Conservation (phyloP, 2,329 filamentous ascomycete genomes). For the Neonectria neomacrospora region DNA sequence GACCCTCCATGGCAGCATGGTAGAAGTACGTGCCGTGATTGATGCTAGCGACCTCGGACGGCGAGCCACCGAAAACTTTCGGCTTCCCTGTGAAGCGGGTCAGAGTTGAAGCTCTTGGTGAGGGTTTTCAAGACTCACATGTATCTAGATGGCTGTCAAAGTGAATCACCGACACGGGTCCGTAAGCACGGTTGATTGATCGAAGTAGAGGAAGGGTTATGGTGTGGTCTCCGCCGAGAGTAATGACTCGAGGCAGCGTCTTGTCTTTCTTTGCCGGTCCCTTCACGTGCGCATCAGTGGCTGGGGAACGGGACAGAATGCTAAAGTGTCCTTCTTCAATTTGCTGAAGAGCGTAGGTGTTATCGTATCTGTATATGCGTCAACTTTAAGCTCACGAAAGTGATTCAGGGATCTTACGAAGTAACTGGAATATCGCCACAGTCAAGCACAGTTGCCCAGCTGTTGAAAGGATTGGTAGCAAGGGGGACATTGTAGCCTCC, state of each 20-base stretch:
- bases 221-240: constrained; percentile 74
- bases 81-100: constrained; percentile 70
- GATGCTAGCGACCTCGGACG: constrained; percentile 78
- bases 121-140: constrained; percentile 55
- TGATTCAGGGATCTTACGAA: constrained; percentile 65
- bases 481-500: constrained; percentile 89
- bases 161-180: constrained; percentile 70
- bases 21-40: constrained; percentile 94
- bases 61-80: constrained; percentile 87
- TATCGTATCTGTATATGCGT: constrained; percentile 73
- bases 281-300: constrained; percentile 72
- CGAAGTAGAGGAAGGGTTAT: constrained; percentile 70
- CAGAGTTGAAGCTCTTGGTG: not conserved
- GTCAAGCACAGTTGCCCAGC: constrained; percentile 82
- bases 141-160: constrained; percentile 75
- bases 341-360: constrained; percentile 81
- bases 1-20: constrained; percentile 80
- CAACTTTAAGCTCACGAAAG: not conserved
- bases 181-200: constrained; percentile 70
- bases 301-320: constrained; percentile 76
- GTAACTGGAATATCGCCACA: constrained; percentile 89
- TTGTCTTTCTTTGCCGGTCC: constrained; percentile 78
- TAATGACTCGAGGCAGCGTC: constrained; percentile 84
- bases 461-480: constrained; percentile 82
- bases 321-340: constrained; percentile 87